Conservation (phyloP, 495 filamentous ascomycete species). For the Penicillium coffeae region DNA sequence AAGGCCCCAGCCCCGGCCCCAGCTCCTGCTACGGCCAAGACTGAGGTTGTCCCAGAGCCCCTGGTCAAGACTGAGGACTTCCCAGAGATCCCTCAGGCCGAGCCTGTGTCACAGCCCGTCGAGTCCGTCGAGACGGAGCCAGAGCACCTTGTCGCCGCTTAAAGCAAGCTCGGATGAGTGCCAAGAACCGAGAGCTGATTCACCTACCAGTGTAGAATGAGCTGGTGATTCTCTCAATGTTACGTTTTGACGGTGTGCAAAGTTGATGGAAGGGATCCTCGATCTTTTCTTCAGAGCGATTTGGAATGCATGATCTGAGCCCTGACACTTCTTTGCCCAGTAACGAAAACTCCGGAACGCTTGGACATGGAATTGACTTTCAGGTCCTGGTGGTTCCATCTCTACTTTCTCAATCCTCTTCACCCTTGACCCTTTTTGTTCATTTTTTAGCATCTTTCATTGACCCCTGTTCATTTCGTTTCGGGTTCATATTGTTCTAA, state of each 20-base stretch:
- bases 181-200: background rate
- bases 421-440: conserved; percentile 5
- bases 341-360: conserved; percentile 16
- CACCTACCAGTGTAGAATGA: background rate
- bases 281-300: conserved; percentile 5
- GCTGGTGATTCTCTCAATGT: background rate
- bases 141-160: conserved; percentile 38
- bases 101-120: conserved; percentile 34
- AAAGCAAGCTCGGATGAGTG: conserved; percentile 3
- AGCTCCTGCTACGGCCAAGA: conserved; percentile 28
- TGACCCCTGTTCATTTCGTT: conserved; percentile 18
- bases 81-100: conserved; percentile 53
- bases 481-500: conserved; percentile 31
- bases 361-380: conserved; percentile 17
- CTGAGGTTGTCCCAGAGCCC: conserved; percentile 55
- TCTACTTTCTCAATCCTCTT: conserved; percentile 5
- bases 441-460: conserved; percentile 9
- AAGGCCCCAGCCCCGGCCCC: background rate
- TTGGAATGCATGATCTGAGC: conserved; percentile 12
- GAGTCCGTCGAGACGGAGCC: conserved; percentile 22
- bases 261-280: background rate
- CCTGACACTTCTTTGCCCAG: conserved; percentile 5
- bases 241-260: background rate
- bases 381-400: conserved; percentile 10
- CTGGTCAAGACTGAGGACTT: conserved; percentile 51